Percentiles rank a stretch among this genome's conserved stretches.
Conservation (phyloP, 2,329 filamentous ascomycete species). For the Cladosporium sp. region DNA sequence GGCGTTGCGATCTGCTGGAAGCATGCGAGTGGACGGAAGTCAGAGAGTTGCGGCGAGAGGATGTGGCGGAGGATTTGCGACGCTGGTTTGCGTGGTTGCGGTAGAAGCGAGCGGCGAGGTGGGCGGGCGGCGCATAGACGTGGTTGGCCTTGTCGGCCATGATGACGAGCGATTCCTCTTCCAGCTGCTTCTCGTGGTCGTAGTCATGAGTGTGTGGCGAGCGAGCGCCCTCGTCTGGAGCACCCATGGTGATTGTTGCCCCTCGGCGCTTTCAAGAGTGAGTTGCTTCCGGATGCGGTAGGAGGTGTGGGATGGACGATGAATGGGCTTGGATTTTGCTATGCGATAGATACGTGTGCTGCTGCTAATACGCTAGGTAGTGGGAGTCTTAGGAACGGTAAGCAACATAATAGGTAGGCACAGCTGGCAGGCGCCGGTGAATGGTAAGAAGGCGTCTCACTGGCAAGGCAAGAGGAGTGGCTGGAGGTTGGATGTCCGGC, state of each 20-base stretch:
- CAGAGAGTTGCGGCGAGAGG: slow-evolving; percentile 76
- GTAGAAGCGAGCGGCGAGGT: slow-evolving; percentile 77
- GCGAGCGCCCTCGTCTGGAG: slow-evolving; percentile 5
- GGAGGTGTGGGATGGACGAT: neutral
- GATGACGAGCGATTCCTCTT: slow-evolving; percentile 17
- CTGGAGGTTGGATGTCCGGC: slow-evolving; percentile 4
- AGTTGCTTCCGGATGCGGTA: slow-evolving; percentile 10
- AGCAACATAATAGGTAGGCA: neutral
- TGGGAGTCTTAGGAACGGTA: neutral
- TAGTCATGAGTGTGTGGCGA: neutral
- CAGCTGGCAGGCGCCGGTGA: neutral
- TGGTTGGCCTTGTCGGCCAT: slow-evolving; percentile 18
- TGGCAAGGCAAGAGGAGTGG: neutral
- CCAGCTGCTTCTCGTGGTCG: slow-evolving; percentile 9
- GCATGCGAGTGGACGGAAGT: slow-evolving; percentile 73
- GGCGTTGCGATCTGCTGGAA: slow-evolving; percentile 59
- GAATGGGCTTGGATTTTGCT: neutral
- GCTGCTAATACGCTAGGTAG: slow-evolving; percentile 1
- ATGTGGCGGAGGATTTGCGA: slow-evolving; percentile 73
- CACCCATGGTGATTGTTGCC: slow-evolving; percentile 13
- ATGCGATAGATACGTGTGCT: neutral
- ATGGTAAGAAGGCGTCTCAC: neutral
- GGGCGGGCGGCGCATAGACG: slow-evolving; percentile 68
- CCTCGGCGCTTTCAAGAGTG: neutral
- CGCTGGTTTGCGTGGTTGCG: slow-evolving; percentile 58